These are phyloP conservation scores for Saprolegnia parasitica DNA, from an alignment of 352 stramenopile species.

Conservation along the genomic window DNA sequence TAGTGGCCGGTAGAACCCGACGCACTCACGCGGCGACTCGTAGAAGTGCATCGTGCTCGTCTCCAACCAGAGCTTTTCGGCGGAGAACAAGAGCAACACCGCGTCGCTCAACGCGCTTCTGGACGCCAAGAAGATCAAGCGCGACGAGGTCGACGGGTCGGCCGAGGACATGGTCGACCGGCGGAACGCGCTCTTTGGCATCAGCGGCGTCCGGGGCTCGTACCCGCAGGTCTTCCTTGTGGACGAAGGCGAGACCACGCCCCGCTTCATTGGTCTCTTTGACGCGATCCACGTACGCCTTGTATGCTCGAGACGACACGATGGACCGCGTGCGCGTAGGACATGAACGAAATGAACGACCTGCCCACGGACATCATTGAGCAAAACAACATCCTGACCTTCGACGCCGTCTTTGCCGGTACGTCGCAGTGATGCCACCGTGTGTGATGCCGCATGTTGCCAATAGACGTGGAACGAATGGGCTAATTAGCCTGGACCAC, in stretches of 20 bases:
- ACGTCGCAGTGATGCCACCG: slow-evolving; percentile 1
- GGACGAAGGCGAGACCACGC: slow-evolving; percentile 40
- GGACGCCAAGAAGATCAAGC: slow-evolving; percentile 63
- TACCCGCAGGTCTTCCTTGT: slow-evolving; percentile 84
- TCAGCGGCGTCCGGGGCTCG: slow-evolving; percentile 73
- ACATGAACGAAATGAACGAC: slow-evolving; percentile 82
- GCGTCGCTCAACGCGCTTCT: slow-evolving; percentile 62
- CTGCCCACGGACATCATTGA: slow-evolving; percentile 66
- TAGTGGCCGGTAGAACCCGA: slow-evolving; percentile 9
- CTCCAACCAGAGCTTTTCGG: slow-evolving; percentile 27
- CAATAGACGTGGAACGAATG: slow-evolving; percentile 28
- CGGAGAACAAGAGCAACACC: slow-evolving; percentile 78
- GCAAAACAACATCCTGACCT: slow-evolving; percentile 68
- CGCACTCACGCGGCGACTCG: neutral
- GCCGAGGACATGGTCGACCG: slow-evolving; percentile 69
- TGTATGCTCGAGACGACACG: neutral
- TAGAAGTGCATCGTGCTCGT: slow-evolving; percentile 31
- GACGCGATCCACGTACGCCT: slow-evolving; percentile 64
- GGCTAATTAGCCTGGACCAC: neutral
- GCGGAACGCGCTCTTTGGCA: slow-evolving; percentile 72
- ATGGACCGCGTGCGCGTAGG: slow-evolving; percentile 35
- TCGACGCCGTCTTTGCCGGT: slow-evolving; percentile 71
- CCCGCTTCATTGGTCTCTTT: slow-evolving; percentile 74
- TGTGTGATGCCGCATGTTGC: slow-evolving; percentile 3
- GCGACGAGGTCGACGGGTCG: slow-evolving; percentile 73